Evolutionary conservation across 1,284 basidiomycete species (phyloP).

Genomic region (Cryptococcus sp.): DNA sequence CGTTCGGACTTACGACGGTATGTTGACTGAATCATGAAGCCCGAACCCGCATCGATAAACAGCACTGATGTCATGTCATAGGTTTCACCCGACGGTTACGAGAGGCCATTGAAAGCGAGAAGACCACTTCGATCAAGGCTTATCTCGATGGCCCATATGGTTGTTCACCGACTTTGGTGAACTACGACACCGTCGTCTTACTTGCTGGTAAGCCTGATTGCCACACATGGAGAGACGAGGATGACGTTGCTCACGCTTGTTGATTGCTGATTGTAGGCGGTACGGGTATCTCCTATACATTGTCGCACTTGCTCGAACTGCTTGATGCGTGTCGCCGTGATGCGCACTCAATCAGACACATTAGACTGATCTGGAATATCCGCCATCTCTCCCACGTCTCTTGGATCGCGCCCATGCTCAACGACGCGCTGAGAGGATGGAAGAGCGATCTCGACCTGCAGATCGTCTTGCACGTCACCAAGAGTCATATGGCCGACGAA

Average conservation of each 20-base stretch:
- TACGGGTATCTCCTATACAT: conserved; percentile 37
- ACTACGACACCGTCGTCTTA: conserved; percentile 34
- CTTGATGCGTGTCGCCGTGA: conserved; percentile 15
- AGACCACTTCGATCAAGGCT: conserved; percentile 18
- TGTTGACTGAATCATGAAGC: neutral
- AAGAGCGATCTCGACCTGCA: conserved; percentile 7
- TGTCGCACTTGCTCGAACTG: conserved; percentile 23
- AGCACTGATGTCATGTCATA: neutral
- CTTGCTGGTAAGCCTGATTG: conserved; percentile 18
- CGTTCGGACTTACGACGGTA: conserved; percentile 37
- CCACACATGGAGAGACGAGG: too few species aligned
- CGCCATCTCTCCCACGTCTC: conserved; percentile 19
- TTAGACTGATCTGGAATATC: conserved; percentile 41
- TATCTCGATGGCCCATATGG: conserved; percentile 49
- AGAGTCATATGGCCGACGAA: conserved; percentile 10
- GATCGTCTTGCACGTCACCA: conserved; percentile 27
- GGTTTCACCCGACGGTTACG: conserved; percentile 29
- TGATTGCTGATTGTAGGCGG: conserved; percentile 25
- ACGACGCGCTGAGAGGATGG: neutral
- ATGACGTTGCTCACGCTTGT: neutral
- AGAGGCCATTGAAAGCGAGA: conserved; percentile 14
- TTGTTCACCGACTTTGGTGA: conserved; percentile 15
- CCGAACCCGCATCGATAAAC: too few species aligned
- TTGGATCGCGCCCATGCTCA: conserved; percentile 18
- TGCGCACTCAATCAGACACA: conserved; percentile 14